Evolutionary conservation across 1,284 basidiomycete species (phyloP).

Genomic region (Apiotrichum brassicae): DNA sequence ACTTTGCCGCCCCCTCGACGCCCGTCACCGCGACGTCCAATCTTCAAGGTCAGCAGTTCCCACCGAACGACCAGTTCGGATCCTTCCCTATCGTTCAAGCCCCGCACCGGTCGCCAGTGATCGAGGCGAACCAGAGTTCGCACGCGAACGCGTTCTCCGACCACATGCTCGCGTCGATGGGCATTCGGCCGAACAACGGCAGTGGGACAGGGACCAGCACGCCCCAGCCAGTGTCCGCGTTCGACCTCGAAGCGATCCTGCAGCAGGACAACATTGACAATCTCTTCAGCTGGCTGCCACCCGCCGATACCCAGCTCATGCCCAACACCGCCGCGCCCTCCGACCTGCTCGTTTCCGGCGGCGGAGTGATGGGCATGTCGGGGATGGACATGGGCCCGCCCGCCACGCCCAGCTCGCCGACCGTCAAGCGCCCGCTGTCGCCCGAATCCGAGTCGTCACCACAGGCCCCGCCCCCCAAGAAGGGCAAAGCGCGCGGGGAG

Average conservation of each 20-base stretch:
- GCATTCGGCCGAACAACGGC: background rate
- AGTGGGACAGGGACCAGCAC: background rate
- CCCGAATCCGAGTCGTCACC: constrained; percentile 18
- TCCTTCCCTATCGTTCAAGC: constrained; percentile 7
- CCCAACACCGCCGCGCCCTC: constrained; percentile 7
- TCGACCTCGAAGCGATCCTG: constrained; percentile 41
- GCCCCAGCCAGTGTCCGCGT: constrained; percentile 25
- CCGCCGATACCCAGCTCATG: constrained; percentile 7
- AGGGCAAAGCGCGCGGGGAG: constrained; percentile 28
- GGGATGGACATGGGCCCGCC: constrained; percentile 1
- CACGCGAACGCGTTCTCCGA: background rate
- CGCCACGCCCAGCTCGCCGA: constrained; percentile 8
- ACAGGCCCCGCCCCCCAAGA: constrained; percentile 18
- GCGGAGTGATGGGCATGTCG: constrained; percentile 8
- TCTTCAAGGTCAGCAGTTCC: constrained; percentile 1
- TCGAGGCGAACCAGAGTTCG: constrained; percentile 3
- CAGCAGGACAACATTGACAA: constrained; percentile 27
- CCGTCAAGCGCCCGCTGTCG: constrained; percentile 19
- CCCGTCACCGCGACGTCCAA: background rate
- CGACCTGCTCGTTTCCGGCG: constrained; percentile 7
- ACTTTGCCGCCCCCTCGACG: background rate
- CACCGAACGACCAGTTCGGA: background rate
- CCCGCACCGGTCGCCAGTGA: constrained; percentile 11
- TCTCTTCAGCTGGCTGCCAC: constrained; percentile 40
- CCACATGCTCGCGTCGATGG: constrained; percentile 1